phyloP scores from a whole-genome alignment of 208 protist species.

The Leishmania turanica region DNA sequence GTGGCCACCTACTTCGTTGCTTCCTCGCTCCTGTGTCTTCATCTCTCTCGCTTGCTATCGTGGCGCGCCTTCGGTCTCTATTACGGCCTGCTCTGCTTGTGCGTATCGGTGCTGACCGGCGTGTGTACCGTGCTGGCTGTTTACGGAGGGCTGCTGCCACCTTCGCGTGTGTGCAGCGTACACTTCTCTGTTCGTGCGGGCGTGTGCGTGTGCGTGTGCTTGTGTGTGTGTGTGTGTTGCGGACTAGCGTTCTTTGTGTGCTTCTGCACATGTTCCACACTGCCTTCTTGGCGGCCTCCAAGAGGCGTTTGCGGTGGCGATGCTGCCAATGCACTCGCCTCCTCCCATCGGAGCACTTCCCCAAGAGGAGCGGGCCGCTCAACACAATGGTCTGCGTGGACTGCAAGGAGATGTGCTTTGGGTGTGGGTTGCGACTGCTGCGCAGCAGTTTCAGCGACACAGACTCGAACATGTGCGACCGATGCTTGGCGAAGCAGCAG shows the following conservation, averaged over 20 bases:
- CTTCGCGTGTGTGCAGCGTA: not conserved
- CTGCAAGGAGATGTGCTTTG: constrained; percentile 78
- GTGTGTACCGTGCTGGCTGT: not conserved
- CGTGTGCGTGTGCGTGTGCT: no score
- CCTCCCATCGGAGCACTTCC: constrained; percentile 75
- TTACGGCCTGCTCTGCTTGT: not conserved
- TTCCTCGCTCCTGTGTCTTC: not conserved
- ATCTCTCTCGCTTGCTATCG: not conserved
- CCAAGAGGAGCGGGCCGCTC: constrained; percentile 41
- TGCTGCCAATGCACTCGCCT: constrained; percentile 69
- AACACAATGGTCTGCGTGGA: constrained; percentile 67
- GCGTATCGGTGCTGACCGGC: not conserved
- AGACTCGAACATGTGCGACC: constrained; percentile 53
- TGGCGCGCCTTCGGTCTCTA: not conserved
- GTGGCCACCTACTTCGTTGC: not conserved
- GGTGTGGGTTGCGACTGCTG: constrained; percentile 65
- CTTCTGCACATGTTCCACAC: constrained; percentile 25
- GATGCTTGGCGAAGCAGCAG: constrained; percentile 73
- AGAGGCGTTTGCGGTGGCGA: constrained; percentile 65
- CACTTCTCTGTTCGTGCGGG: not conserved
- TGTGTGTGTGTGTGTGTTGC: not conserved
- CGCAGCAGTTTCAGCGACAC: constrained; percentile 53
- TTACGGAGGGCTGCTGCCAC: not conserved
- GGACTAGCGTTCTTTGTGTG: not conserved
- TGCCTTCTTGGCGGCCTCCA: constrained; percentile 44